phyloP scores from a whole-genome alignment of 306 rosid species.

The Trifolium repens region DNA sequence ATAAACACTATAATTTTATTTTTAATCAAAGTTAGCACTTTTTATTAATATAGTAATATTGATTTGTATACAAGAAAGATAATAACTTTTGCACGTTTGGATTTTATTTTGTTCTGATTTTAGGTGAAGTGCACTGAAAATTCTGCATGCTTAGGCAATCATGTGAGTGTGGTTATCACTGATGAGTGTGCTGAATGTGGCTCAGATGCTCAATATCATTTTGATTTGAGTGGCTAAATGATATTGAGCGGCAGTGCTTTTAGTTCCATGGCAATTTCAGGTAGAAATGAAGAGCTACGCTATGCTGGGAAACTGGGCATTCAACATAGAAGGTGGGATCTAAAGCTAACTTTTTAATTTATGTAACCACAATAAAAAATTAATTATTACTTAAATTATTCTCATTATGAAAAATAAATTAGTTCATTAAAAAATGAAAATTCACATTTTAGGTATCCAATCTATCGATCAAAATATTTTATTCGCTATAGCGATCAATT shows the following conservation, averaged over 20 bases:
- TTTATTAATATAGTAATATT: too few relatives aligned
- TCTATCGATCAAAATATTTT: too few relatives aligned
- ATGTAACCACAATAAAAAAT: too few relatives aligned
- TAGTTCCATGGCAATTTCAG: slow-evolving; percentile 81
- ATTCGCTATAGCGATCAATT: too few relatives aligned
- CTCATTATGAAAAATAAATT: too few relatives aligned
- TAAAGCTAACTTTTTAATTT: too few relatives aligned
- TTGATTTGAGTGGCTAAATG: slow-evolving; percentile 91
- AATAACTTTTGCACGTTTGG: neutral
- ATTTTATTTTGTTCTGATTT: neutral
- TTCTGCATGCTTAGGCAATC: slow-evolving; percentile 61
- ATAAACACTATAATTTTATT: too few relatives aligned
- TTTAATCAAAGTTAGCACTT: too few relatives aligned
- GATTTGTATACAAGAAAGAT: too few relatives aligned
- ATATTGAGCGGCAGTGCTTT: slow-evolving; percentile 77
- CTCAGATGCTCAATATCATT: slow-evolving; percentile 56
- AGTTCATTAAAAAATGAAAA: too few relatives aligned
- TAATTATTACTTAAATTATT: too few relatives aligned
- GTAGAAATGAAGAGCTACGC: slow-evolving; percentile 52
- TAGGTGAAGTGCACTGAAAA: slow-evolving; percentile 71
- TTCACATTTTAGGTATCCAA: too few relatives aligned
- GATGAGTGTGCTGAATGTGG: slow-evolving; percentile 77
- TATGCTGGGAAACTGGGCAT: slow-evolving; percentile 59
- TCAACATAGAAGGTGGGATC: slow-evolving; percentile 60
- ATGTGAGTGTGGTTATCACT: slow-evolving; percentile 65